A percentile compares a stretch with the other conserved stretches of the same genome.
phyloP scores from a whole-genome alignment of 257 asterid species.

The Forsythia suspensa region DNA sequence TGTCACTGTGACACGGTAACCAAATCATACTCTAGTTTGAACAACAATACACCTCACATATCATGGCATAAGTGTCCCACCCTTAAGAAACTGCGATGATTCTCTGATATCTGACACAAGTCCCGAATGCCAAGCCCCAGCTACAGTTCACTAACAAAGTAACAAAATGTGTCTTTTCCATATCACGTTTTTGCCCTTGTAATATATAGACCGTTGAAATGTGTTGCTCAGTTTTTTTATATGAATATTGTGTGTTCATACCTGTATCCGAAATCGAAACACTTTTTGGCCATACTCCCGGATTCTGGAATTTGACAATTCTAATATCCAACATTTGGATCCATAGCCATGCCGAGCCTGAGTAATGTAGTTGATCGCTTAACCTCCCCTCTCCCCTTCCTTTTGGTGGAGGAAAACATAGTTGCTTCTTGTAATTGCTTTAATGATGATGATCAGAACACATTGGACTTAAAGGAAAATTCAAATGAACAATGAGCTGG shows the following conservation, averaged over 20 bases:
- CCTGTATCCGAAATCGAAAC: not conserved
- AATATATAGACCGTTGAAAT: not conserved
- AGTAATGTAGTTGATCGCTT: not conserved
- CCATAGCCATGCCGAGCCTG: not conserved
- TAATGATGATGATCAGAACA: not conserved
- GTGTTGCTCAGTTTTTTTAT: not conserved
- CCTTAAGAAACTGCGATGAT: not conserved
- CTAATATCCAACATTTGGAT: not conserved
- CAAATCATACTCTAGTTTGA: not conserved
- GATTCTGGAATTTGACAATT: not conserved
- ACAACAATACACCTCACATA: not conserved
- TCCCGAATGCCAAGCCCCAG: not conserved
- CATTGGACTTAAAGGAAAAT: not conserved
- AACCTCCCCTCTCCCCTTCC: not conserved
- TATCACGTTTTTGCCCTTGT: not conserved
- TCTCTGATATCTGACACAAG: not conserved
- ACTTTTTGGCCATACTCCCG: not conserved
- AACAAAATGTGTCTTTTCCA: not conserved
- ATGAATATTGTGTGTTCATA: not conserved
- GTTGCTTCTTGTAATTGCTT: not conserved
- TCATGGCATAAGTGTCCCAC: not conserved
- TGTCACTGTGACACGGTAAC: not conserved
- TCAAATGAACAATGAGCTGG: not conserved
- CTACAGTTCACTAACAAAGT: not conserved
- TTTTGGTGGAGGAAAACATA: not conserved